phyloP scores from a whole-genome alignment of 768 basidiomycete species.

The Antrodiella citrinella region DNA sequence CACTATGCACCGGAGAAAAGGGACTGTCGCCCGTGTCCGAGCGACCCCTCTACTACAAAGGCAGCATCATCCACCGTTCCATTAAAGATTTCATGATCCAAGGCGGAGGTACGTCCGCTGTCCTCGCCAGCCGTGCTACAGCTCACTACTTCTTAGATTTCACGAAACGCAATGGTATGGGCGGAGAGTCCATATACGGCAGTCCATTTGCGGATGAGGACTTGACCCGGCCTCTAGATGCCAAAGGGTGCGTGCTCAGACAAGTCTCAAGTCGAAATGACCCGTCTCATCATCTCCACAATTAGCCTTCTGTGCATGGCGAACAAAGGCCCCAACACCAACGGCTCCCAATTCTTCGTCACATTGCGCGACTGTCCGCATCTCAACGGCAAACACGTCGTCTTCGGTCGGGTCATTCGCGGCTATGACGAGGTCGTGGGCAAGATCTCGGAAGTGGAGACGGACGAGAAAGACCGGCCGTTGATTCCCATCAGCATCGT shows the following conservation, averaged over 20 bases:
- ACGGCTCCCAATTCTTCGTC: conserved; percentile 82
- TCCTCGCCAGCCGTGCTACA: background rate
- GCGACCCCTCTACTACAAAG: conserved; percentile 78
- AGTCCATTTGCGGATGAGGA: conserved; percentile 73
- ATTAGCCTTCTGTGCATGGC: conserved; percentile 79
- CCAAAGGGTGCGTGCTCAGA: conserved; percentile 41
- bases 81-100: conserved; percentile 79
- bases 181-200: conserved; percentile 80
- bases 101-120: conserved; percentile 54
- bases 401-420: conserved; percentile 41
- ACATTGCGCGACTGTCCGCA: conserved; percentile 72
- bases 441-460: conserved; percentile 53
- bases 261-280: background rate
- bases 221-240: conserved; percentile 51
- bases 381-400: conserved; percentile 61
- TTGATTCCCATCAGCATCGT: conserved; percentile 54
- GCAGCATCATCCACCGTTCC: conserved; percentile 67
- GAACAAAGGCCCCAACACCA: conserved; percentile 78
- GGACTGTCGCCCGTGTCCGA: conserved; percentile 58
- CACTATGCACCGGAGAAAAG: conserved; percentile 80
- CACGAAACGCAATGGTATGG: conserved; percentile 69
- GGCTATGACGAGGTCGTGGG: conserved; percentile 55
- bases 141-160: conserved; percentile 42
- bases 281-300: background rate
- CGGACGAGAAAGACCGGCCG: conserved; percentile 73